These are phyloP conservation scores for Daldinia bambusicola DNA, from an alignment of 495 filamentous ascomycete species.

Conservation along the genomic window DNA sequence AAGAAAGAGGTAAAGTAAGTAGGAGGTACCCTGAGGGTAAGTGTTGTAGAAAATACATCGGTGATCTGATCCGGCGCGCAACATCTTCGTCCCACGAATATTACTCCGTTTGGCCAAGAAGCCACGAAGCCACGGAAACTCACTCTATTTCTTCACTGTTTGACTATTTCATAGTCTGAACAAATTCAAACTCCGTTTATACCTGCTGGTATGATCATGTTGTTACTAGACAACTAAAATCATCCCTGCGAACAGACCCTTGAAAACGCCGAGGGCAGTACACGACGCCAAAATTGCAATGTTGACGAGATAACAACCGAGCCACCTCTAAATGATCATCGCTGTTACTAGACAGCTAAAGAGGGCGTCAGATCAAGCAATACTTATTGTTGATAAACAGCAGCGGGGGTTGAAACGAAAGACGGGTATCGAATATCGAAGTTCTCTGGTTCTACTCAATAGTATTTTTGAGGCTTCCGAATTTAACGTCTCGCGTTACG, in stretches of 20 bases:
- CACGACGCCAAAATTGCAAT: conserved; percentile 33
- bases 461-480: conserved; percentile 13
- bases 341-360: conserved; percentile 45
- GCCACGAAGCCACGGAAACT: conserved; percentile 12
- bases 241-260: conserved; percentile 12
- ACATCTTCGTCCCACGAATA: conserved; percentile 28
- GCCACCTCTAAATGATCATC: conserved; percentile 12
- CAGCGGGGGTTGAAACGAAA: conserved; percentile 16
- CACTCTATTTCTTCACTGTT: not conserved
- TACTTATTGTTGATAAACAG: conserved; percentile 8
- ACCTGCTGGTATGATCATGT: conserved; percentile 30
- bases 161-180: conserved; percentile 2
- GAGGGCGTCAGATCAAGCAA: conserved; percentile 19
- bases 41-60: conserved; percentile 27
- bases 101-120: conserved; percentile 3
- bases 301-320: conserved; percentile 22
- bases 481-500: conserved; percentile 8
- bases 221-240: conserved; percentile 49
- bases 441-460: not conserved
- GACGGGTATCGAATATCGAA: not conserved
- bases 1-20: no score
- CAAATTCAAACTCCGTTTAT: not conserved
- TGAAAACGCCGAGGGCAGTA: conserved; percentile 25
- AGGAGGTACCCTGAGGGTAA: not conserved
- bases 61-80: conserved; percentile 13